These are phyloP conservation scores for Pythium aphanidermatum DNA, from an alignment of 352 stramenopile genomes.

Conservation along the genomic window DNA sequence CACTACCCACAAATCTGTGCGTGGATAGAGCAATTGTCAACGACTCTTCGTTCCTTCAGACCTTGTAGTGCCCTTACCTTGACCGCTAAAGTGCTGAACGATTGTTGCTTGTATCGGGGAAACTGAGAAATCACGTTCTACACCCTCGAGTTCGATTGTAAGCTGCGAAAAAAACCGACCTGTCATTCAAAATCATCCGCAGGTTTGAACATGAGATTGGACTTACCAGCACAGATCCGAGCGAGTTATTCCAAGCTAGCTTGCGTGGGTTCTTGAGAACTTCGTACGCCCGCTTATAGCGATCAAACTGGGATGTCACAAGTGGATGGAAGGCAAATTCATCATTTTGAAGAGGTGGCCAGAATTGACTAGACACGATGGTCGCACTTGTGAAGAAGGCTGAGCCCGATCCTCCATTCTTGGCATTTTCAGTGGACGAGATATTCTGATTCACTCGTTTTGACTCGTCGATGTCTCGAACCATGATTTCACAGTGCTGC, in stretches of 20 bases:
- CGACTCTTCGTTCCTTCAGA: too few relatives aligned
- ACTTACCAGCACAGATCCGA: slow-evolving; percentile 89
- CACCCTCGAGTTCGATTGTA: slow-evolving; percentile 86
- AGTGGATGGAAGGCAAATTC: slow-evolving; percentile 87
- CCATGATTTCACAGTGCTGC: slow-evolving; percentile 97
- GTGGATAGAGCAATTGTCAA: too few relatives aligned
- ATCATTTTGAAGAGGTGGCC: slow-evolving; percentile 93
- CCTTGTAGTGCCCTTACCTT: slow-evolving; percentile 44
- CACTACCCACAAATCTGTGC: slow-evolving; percentile 42
- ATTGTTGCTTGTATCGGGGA: slow-evolving; percentile 93
- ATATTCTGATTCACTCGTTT: slow-evolving; percentile 93
- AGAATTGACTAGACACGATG: slow-evolving; percentile 97
- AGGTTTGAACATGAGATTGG: neutral
- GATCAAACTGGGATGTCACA: slow-evolving; percentile 71
- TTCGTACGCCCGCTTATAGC: slow-evolving; percentile 89
- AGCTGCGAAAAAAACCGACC: slow-evolving; percentile 19
- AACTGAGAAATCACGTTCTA: slow-evolving; percentile 83
- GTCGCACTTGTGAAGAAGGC: slow-evolving; percentile 75
- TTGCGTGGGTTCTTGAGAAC: slow-evolving; percentile 92
- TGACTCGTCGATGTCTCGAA: slow-evolving; percentile 97
- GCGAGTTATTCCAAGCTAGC: slow-evolving; percentile 90
- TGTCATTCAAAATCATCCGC: neutral
- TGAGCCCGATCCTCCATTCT: too few relatives aligned
- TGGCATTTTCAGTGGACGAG: slow-evolving; percentile 31
- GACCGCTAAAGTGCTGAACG: slow-evolving; percentile 94